Base-by-base conservation (phyloP, 768 basidiomycete species). In the Saitozyma sp. region DNA sequence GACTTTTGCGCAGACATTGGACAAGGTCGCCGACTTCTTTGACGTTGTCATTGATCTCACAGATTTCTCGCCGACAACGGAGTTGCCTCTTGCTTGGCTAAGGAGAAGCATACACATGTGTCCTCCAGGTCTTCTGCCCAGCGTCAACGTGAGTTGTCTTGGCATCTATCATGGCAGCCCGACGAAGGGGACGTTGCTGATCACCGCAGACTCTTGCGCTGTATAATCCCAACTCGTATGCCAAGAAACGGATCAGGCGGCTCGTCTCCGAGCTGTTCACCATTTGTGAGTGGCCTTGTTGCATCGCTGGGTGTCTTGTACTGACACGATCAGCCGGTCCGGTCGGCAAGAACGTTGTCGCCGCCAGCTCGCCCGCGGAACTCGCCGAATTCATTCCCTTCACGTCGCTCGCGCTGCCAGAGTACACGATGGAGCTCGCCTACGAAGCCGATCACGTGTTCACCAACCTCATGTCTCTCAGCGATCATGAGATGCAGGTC, bases 401-500 rank as follows among this genome's bases (percentile, higher is more conserved):
- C 67, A 73, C 68, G 17, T 68, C 58, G 39, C 67, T 74, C 17
- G 65, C 58, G 8, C 50, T 76, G 11, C 72, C 75, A 3, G 72
- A 74, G 45, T 57, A 55, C 29, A 76, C 75, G 3, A 67, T 76
- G 70, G 64, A 66, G 8, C 46, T 76, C 37, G 72, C 75, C 1
- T 74, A 59, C 51, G 68, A 69, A 48, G 70, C 75, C 2, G 69
- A 69, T 29, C 68, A 72, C 37, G 75, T 76, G 7, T 74, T 74
- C 57, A 64, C 66, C 6, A 70, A 71, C 50, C 57, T 76, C 2
- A 65, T 71, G 16, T 55, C 55, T 19, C 29, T 76, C 8, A 48
- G 67, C 6, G 81, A 82, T 14, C 84, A 86, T 45, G 85, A 87
- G 46, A 84, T 87, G 78, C 86, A 88, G 38, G 83, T 88, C 58